Conservation (phyloP, 1,284 basidiomycete genomes). For the Marasmius oreades region DNA sequence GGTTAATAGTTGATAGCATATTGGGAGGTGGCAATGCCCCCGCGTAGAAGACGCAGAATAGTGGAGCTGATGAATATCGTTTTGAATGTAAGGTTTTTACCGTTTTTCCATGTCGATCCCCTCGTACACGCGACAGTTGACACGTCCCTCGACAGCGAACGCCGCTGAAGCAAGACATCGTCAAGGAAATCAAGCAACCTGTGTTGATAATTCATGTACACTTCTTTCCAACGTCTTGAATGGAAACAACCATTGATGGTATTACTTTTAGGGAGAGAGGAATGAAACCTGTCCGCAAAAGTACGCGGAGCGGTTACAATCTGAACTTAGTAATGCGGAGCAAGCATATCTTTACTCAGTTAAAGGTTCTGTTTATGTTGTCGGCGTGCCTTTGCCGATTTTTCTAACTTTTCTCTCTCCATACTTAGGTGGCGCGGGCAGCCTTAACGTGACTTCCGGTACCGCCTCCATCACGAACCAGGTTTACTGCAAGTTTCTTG, state of each 20-base stretch:
- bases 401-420: no score
- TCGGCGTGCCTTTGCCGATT: no score
- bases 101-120: slow-evolving; percentile 21
- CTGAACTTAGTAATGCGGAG: slow-evolving; percentile 46
- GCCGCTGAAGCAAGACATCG: slow-evolving; percentile 42
- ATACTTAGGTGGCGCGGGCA: slow-evolving; percentile 42
- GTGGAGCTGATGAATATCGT: slow-evolving; percentile 53
- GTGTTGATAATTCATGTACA: slow-evolving; percentile 70
- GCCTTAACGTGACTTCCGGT: slow-evolving; percentile 45
- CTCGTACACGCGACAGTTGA: neutral
- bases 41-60: slow-evolving; percentile 45
- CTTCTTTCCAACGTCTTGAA: slow-evolving; percentile 1
- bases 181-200: slow-evolving; percentile 55
- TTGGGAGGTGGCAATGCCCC: slow-evolving; percentile 57
- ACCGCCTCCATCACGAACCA: slow-evolving; percentile 65
- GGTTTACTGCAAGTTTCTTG: slow-evolving; percentile 58
- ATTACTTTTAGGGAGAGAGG: slow-evolving; percentile 48
- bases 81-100: slow-evolving; percentile 48
- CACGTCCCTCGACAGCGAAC: slow-evolving; percentile 40
- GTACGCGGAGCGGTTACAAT: slow-evolving; percentile 52
- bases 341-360: slow-evolving; percentile 53
- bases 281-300: slow-evolving; percentile 52
- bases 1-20: slow-evolving; percentile 52
- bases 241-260: slow-evolving; percentile 3
- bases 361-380: slow-evolving; percentile 42